Percentiles rank a stretch among this genome's conserved stretches.
Evolutionary conservation across 805 yeast genomes (phyloP).

Genomic region (Metschnikowia anglica): DNA sequence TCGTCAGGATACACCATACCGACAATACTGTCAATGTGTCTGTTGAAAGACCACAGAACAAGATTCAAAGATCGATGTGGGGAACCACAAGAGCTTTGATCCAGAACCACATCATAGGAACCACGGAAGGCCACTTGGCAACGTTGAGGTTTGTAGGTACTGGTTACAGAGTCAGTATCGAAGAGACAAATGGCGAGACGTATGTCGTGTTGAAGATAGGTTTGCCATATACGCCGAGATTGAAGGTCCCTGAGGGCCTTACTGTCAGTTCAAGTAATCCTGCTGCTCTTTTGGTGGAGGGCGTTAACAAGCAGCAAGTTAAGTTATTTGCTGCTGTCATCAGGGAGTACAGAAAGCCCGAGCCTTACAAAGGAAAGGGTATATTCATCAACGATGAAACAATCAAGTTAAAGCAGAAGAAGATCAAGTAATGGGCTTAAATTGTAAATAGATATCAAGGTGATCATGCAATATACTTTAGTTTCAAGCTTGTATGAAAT

Average conservation of each 20-base stretch:
- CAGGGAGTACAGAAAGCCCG: conserved; percentile 90
- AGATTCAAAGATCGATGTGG: conserved; percentile 86
- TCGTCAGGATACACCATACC: conserved; percentile 47
- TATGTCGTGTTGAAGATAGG: conserved; percentile 83
- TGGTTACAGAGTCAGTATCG: conserved; percentile 88
- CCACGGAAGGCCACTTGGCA: conserved; percentile 88
- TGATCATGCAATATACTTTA: too few species aligned
- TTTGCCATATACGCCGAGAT: conserved; percentile 74
- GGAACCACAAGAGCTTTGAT: conserved; percentile 85
- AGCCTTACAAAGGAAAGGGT: conserved; percentile 98
- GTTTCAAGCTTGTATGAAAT: too few species aligned
- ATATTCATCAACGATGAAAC: conserved; percentile 90
- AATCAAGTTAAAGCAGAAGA: conserved; percentile 84
- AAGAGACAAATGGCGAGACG: conserved; percentile 50
- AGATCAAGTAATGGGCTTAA: conserved; percentile 64
- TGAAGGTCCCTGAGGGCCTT: conserved; percentile 74
- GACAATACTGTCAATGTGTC: conserved; percentile 48
- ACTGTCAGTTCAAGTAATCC: conserved; percentile 79
- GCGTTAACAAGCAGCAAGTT: conserved; percentile 83
- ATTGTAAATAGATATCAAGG: conserved; percentile 7
- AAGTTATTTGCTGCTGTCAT: conserved; percentile 84
- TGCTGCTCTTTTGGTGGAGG: conserved; percentile 81
- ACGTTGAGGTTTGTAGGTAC: conserved; percentile 91
- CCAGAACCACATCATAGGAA: conserved; percentile 80
- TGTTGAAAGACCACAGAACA: conserved; percentile 56